Evolutionary conservation across 441 rosid genomes (phyloP), one percentile per base, ranked within the genome.

Genomic region (Erodium texanum): DNA sequence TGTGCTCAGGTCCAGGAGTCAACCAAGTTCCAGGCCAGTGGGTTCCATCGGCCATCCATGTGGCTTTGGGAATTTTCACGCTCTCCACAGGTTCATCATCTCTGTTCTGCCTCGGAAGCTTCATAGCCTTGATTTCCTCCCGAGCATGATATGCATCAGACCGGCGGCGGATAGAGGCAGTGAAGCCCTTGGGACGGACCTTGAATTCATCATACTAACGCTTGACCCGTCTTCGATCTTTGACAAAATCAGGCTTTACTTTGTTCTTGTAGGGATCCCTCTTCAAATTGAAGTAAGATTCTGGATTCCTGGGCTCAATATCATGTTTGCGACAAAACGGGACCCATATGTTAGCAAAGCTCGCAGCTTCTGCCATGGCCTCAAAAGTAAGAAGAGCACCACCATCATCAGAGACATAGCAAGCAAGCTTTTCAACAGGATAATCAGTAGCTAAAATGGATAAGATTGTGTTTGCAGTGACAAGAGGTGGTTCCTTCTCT

Each of bases 1-100:
- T 82, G 68, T 92, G 89, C 7, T 87, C 93, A 15, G 76, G 36
- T 67, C 85, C 90, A 34, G 83, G 85, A 45, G 88, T 80, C 73
- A 71, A 73, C 98, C 96, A 92, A 62, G 95, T 86, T 68, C 98
- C 98, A 9, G 98, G 93, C 95, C 98, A 92, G 50, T 87, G 98
- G 63, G 95, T 84, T 2, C 95, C 93, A 82, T 89, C 98, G 15
- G 96, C 83, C 96, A 89, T 89, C 98, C 98, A 92, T 68, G 91
- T 92, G 65, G 93, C 98, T 80, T 86, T 89, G 1, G 80, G 79
- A n/a, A 88, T 70, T 70, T 80, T 82, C 20, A 80, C 48, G 32
- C 75, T 62, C 48, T 85, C 95, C 12, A 48, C 56, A 48, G 79
- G 68, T 45, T 56, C 75, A 68, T 74, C 81, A 29, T 68, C 82